Evolutionary conservation across 176 grass and related monocot species (phyloP), one percentile per base, ranked within the genome.

Genomic region (Oryza rufipogon): DNA sequence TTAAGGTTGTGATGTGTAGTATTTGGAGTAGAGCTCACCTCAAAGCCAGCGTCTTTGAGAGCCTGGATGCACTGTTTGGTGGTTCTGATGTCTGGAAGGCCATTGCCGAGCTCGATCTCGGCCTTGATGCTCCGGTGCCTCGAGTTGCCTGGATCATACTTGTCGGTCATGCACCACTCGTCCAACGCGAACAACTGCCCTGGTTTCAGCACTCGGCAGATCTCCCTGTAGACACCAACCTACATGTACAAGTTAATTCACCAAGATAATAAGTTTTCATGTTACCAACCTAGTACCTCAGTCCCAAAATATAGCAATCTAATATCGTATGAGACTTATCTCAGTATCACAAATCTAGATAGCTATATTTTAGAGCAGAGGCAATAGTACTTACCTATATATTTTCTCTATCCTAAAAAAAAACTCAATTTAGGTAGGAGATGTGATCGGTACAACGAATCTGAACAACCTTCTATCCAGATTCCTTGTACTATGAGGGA

Each of bases 11-110:
- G 12, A 51, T 51, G 34, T 36, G 47, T 49, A 16, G 12, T 14
- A 51, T 51, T 51, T 51, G 48, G 48, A 51, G 51, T 6, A 19
- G 16, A 2, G 6, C 0, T 58, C 49, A 91, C 89, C 89, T 91
- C 78, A 2, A 91, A 91, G 26, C 86, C 90, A 52, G 86, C 82
- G 74, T 81, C 77, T 54, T 88, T 91, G 65, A 88, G 66, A 46
- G 90, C 90, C 16, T 91, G 85, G 47, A 91, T 28, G 33, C 85
- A 88, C 25, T 91, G 82, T 5, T 11, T 33, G 61, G 82, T 87
- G 42, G 70, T 87, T 22, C 81, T 73, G 49, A 85, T 28, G 32
- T 91, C 81, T 36, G 89, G 81, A 15, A 91, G 71, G 34, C 77
- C 89, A 78, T 73, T 42, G 5, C 89, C 89, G 12, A 91, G 85